Conservation (phyloP, 352 stramenopile genomes). For the Phytophthora megakarya region DNA sequence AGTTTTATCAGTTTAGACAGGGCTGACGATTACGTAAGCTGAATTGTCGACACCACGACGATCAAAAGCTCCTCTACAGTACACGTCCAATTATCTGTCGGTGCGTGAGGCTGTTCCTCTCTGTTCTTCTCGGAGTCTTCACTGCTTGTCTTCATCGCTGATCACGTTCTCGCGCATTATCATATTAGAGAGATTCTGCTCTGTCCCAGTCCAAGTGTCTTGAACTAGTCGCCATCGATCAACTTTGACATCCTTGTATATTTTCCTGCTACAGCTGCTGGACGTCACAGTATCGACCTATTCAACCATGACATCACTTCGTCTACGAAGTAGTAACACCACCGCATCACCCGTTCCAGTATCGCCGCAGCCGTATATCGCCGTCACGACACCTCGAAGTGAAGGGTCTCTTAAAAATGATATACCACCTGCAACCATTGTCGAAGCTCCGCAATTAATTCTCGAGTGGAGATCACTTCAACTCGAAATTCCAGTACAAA, state of each 20-base stretch:
- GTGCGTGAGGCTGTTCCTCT: too few relatives aligned
- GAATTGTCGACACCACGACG: too few relatives aligned
- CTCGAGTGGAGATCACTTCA: slow-evolving; percentile 50
- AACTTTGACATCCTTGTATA: slow-evolving; percentile 1
- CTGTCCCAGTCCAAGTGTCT: background rate
- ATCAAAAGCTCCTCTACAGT: too few relatives aligned
- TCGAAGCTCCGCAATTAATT: slow-evolving; percentile 23
- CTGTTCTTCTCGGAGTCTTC: too few relatives aligned
- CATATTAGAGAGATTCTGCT: background rate
- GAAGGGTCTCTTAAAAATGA: slow-evolving; percentile 12
- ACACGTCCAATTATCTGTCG: too few relatives aligned
- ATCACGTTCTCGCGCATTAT: too few relatives aligned
- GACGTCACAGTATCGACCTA: too few relatives aligned
- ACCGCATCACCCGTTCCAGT: background rate
- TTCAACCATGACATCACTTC: slow-evolving; percentile 1
- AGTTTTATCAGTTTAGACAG: too few relatives aligned
- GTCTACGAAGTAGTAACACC: slow-evolving; percentile 1
- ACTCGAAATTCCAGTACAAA: slow-evolving; percentile 42
- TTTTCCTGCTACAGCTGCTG: background rate
- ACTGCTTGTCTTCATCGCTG: too few relatives aligned
- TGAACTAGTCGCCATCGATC: slow-evolving; percentile 4
- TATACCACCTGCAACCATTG: background rate
- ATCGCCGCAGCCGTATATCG: slow-evolving; percentile 12
- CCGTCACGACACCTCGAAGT: slow-evolving; percentile 2
- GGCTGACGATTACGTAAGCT: too few relatives aligned